Conservation (phyloP, 345 rosid species). For the Gossypioides kirkii region DNA sequence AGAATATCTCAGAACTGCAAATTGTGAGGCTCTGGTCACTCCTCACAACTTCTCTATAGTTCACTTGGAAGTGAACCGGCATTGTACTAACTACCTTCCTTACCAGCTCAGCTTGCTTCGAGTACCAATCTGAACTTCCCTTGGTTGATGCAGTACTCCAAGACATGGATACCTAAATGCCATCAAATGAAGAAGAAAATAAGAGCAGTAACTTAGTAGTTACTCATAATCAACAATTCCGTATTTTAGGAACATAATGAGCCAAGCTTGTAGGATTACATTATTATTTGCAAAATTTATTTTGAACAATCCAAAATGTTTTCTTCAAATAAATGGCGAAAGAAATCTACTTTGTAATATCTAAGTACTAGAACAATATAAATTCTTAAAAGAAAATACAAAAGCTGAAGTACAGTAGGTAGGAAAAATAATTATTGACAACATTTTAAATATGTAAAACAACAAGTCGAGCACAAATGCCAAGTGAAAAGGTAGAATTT, state of each 20-base stretch:
- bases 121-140: constrained; percentile 65
- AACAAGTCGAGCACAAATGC: background rate
- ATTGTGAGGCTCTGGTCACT: constrained; percentile 48
- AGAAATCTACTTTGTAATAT: background rate
- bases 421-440: background rate
- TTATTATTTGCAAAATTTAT: background rate
- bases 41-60: constrained; percentile 68
- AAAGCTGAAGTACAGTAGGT: background rate
- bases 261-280: background rate
- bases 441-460: background rate
- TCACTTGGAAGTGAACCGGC: constrained; percentile 94
- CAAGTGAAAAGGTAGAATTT: background rate
- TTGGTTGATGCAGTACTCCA: constrained; percentile 59
- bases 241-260: background rate
- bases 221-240: background rate
- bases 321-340: background rate
- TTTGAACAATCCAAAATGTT: background rate
- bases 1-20: constrained; percentile 92
- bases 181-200: constrained; percentile 11
- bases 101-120: constrained; percentile 70
- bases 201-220: background rate
- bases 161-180: constrained; percentile 65
- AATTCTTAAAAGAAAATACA: background rate
- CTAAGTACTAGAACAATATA: background rate
- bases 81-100: constrained; percentile 61